Evolutionary conservation across 495 filamentous ascomycete genomes (phyloP), one percentile per base, ranked within the genome.

Genomic region (Gamarada debralockiae): DNA sequence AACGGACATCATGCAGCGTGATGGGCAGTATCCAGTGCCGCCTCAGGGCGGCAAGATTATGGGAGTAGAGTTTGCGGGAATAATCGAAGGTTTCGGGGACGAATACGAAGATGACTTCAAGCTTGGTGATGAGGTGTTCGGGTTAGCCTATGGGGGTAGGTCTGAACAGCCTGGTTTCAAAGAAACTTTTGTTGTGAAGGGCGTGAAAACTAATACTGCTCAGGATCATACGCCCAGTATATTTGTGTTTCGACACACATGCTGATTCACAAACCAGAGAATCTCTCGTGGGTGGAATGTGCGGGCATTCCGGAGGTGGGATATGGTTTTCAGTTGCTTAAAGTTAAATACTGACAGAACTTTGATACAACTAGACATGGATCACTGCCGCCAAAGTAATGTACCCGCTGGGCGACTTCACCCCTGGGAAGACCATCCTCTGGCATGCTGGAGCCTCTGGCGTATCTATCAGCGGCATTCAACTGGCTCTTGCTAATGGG

Each of bases 301-400:
- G 89, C 88, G 7, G 66, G 65, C 2, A 72, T 83, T 13, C 79
- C 80, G 0, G 77, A 80, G 71, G 74, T 77, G 60, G 42, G 48
- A 51, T 49, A 36, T 37, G 81, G 56, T 65, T 95, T 23, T 9
- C 25, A 52, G 25, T n/a, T 10, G 13, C 9, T 29, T 12, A 13
- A 52, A 17, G 13, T 12, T 21, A 3, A 22, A 27, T n/a, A 9
- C 10, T 7, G 12, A 15, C 9, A 52, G 52, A 22, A 29, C 34
- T n/a, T 41, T 21, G 43, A 8, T 20, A n/a, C n/a, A n/a, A n/a
- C n/a, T 8, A 91, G 84, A 86, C 84, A 2, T 96, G 88, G 86
- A 91, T 95, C 50, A 97, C 92, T 14, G 92, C 92, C 3, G 81
- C 82, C 3, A 92, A 97, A 72, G 92, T 90, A 17, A 78, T 97